Evolutionary conservation across 768 basidiomycete genomes (phyloP).

Genomic region (Calocybe gangraenosa): DNA sequence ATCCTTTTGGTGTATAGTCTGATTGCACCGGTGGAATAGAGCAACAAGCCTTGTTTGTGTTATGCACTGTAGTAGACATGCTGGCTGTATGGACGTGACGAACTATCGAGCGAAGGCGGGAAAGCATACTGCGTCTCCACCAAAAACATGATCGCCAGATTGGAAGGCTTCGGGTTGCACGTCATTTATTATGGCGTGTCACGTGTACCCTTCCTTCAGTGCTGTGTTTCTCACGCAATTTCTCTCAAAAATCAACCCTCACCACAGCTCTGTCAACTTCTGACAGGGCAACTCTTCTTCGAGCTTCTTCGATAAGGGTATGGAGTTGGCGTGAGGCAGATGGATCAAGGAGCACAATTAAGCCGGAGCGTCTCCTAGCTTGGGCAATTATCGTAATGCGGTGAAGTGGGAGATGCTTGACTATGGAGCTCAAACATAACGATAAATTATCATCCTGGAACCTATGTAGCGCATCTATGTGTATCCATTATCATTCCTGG

Average conservation of each 20-base stretch:
- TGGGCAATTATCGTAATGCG: slow-evolving; percentile 29
- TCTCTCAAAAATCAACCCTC: slow-evolving; percentile 18
- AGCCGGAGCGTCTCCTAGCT: slow-evolving; percentile 68
- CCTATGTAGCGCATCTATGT: too few species aligned
- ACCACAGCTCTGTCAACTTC: slow-evolving; percentile 27
- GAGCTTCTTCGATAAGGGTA: slow-evolving; percentile 48
- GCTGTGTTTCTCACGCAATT: not conserved
- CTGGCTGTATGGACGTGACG: slow-evolving; percentile 32
- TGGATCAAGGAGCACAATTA: slow-evolving; percentile 57
- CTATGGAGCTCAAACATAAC: slow-evolving; percentile 71
- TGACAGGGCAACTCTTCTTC: slow-evolving; percentile 54
- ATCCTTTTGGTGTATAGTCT: slow-evolving; percentile 49
- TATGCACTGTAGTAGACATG: slow-evolving; percentile 35
- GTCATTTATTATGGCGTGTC: too few species aligned
- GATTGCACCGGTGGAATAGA: slow-evolving; percentile 50
- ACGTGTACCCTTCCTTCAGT: not conserved
- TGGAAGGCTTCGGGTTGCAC: too few species aligned
- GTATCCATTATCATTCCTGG: too few species aligned
- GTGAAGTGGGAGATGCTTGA: slow-evolving; percentile 62
- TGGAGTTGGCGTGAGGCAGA: slow-evolving; percentile 39
- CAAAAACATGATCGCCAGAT: too few species aligned
- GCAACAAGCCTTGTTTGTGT: slow-evolving; percentile 47
- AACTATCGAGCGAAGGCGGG: slow-evolving; percentile 33
- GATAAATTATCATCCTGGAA: too few species aligned
- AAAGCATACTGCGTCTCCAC: slow-evolving; percentile 23